Evolutionary conservation across 2,329 filamentous ascomycete species (phyloP), one percentile per base, ranked within the genome.

Genomic region (Diplodia scrobiculata): DNA sequence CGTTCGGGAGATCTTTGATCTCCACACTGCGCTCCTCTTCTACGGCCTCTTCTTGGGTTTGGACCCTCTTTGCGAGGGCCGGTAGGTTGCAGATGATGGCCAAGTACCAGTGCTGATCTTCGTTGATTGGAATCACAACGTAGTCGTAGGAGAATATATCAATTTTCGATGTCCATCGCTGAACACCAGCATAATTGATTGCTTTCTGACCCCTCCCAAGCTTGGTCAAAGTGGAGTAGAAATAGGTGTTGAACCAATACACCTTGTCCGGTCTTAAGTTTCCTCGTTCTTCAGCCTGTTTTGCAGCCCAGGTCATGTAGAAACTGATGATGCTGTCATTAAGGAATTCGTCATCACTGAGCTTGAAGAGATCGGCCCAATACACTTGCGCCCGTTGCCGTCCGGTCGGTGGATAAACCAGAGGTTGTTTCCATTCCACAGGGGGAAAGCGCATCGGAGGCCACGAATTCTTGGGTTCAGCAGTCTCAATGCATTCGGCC

Each of bases 321-420:
- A 97, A 97, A 60, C 86, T 88, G 70, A 99, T 90, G 32, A 99
- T 80, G 72, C 92, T 97, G 79, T 99, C 95, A 74, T 99, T 99
- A 51, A 99, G 79, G 67, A 90, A 96, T 71, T 97, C 86, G 13
- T 88, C 91, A 69, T 96, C 91, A 68, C 96, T 89, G 2, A 99
- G 84, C 50, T 91, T 84, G 21, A 83, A 79, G 38, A 98, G 87
- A 72, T 95, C 91, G n/a, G 84, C 81, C 68, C 84, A 87, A 66
- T 91, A 86, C 1, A 95, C 86, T 0, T 84, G 86, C 0, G 88
- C 86, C 68, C 87, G 84, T 59, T 86, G 84, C 64, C 83, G 85
- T 2, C 86, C 86, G 29, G 78, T 79, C 5, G 78, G 71, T 3
- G 87, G 87, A 73, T 86, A 92, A 1, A 87, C 79, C 1, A 93